A percentile compares a stretch with the other conserved stretches of the same genome.
phyloP scores from a whole-genome alignment of 441 rosid species.

The Arabidopsis lyrata region DNA sequence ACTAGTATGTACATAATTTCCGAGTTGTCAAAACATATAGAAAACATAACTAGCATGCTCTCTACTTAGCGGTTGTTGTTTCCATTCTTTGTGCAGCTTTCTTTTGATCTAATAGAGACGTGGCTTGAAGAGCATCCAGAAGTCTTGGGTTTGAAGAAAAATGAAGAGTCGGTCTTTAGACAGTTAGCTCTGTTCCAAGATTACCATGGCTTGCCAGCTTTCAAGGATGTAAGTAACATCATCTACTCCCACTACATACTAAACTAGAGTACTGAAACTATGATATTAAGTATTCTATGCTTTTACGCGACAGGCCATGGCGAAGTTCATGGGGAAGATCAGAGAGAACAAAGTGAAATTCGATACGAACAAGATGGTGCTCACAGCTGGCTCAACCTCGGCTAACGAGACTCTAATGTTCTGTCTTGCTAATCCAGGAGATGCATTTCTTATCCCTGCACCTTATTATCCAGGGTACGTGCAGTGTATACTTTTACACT shows the following conservation, averaged over 20 bases:
- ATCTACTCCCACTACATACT: not conserved
- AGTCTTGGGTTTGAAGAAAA: constrained; percentile 48
- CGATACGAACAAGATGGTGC: constrained; percentile 58
- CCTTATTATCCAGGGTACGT: constrained; percentile 75
- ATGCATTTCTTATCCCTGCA: constrained; percentile 71
- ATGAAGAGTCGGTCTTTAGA: constrained; percentile 52
- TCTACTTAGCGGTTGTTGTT: not conserved
- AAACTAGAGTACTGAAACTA: not conserved
- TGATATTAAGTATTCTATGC: not conserved
- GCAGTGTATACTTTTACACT: not conserved
- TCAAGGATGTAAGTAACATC: constrained; percentile 51
- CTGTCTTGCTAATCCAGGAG: constrained; percentile 73
- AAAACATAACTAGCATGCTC: not conserved
- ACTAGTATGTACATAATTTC: not conserved
- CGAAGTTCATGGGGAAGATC: constrained; percentile 55
- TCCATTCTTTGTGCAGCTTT: constrained; percentile 49
- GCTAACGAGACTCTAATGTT: constrained; percentile 72
- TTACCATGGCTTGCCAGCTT: constrained; percentile 63
- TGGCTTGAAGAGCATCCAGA: constrained; percentile 59
- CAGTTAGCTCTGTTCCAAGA: constrained; percentile 68
- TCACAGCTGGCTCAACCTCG: constrained; percentile 72
- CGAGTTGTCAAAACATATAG: no score
- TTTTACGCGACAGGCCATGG: constrained; percentile 50
- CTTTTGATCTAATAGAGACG: constrained; percentile 55
- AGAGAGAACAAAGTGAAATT: constrained; percentile 63